Evolutionary conservation across 306 rosid species (phyloP), one percentile per base, ranked within the genome.

Genomic region (Ormosia emarginata): DNA sequence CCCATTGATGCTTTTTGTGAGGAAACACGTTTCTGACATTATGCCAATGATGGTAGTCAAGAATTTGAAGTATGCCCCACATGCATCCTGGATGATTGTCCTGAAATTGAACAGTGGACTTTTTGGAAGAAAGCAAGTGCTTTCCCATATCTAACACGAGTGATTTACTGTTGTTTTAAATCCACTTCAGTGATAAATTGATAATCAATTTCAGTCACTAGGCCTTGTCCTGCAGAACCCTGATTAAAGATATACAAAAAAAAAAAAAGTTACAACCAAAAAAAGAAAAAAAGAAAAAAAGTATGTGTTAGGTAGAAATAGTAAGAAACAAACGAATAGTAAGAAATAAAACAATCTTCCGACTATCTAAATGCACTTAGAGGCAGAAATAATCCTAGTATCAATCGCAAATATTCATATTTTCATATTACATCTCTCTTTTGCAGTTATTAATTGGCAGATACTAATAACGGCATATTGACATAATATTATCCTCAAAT

Each of bases 11-110:
- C 79, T 64, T 92, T 81, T 67, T 77, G 72, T 68, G 78, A 8
- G 92, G 86, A 63, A 85, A 82, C 56, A 80, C 78, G 75, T 85
- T 90, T 55, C 84, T 92, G 63, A 85, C 90, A 34, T 43, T 77
- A 36, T 46, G 85, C 94, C 94, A 92, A 13, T 44, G 85, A 71
- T 95, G 97, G 76, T 87, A 78, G 71, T 90, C 85, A 74, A 95
- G 90, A 29, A 87, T 76, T 65, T 90, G 86, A 74, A 89, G 74
- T 72, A 90, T 82, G 78, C 93, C 87, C 90, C 94, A 87, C 88
- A 87, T 89, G 84, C 98, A 92, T 68, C 98, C 94, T 41, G 87
- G 90, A 71, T 85, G 76, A 70, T 71, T 81, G 30, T 83, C 77
- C 49, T 75, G 82, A 65, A 82, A 73, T 74, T 77, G 89, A 77